phyloP scores from a whole-genome alignment of 768 basidiomycete species.

The Auriscalpium vulgare region DNA sequence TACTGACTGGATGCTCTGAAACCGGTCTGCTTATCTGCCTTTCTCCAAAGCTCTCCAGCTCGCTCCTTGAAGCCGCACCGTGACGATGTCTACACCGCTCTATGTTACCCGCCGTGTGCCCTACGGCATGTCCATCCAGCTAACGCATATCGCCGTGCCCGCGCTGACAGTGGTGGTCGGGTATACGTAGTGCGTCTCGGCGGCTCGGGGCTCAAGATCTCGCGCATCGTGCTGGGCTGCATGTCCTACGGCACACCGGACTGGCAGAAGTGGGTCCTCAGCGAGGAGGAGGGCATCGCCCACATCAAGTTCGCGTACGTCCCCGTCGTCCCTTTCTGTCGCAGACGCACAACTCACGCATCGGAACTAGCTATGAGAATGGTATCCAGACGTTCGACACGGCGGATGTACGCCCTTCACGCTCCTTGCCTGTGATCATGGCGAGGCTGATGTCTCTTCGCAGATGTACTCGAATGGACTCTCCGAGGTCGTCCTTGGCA shows the following conservation, averaged over 20 bases:
- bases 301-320: constrained; percentile 30
- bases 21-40: too few species aligned
- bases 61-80: too few species aligned
- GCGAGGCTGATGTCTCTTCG: background rate
- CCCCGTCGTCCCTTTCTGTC: background rate
- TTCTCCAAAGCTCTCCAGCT: too few species aligned
- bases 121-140: too few species aligned
- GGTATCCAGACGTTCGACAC: constrained; percentile 26
- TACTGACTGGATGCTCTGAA: too few species aligned
- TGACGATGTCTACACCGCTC: too few species aligned
- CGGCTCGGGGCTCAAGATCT: background rate
- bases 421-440: background rate
- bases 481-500: constrained; percentile 28
- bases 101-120: too few species aligned
- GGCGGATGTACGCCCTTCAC: constrained; percentile 10
- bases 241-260: constrained; percentile 20
- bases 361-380: constrained; percentile 6
- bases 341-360: background rate
- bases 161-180: too few species aligned
- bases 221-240: constrained; percentile 17
- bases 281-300: constrained; percentile 27
- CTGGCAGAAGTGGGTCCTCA: constrained; percentile 27
- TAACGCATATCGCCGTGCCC: too few species aligned
- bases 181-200: background rate
- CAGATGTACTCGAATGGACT: constrained; percentile 22